Base-by-base conservation (phyloP, 257 asterid species). In the Ajuga chamaepitys region DNA sequence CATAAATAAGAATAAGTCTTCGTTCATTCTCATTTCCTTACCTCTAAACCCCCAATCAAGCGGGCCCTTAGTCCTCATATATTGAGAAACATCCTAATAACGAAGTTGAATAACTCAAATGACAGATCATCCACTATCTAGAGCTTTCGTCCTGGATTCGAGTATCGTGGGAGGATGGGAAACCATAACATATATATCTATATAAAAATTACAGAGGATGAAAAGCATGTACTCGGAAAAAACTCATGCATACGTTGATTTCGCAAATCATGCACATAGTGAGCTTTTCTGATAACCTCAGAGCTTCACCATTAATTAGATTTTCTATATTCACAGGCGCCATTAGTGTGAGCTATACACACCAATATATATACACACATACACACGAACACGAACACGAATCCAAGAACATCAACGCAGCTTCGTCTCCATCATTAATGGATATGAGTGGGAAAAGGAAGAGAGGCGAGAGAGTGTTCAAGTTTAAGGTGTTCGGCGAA, bases 401-500 rank as follows among this genome's bases (percentile, higher is more conserved):
- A 45, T 9, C 53, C 13, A 28, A 26, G 35, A 55, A 70, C 58
- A 52, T 69, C 17, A 58, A 40, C 54, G 18, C 20, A 42, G 11
- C 16, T 35, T 44, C 32, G 35, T 63, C 35, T 64, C 59, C 60
- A 32, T 24, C 12, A 13, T 13, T 14, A 46, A 37, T 86, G 73
- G 95, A 88, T 62, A 60, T 74, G 9, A 76, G 78, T 44, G 96
- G 95, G 77, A 94, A 82, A 76, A 85, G 97, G 79, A 94, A 78
- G 81, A 80, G 96, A 28, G 82, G 86, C 1, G 97, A 86, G 26
- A 80, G 88, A 54, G 89, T 90, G 14, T 90, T 78, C 77, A 94
- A 86, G 16, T 90, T 94, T 83, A 86, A 85, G 84, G 82, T 74
- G 9, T 90, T 94, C 26, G 88, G 95, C 7, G 90, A 82, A n/a